A percentile compares a stretch with the other conserved stretches of the same genome.
These are phyloP conservation scores for Calocera viscosa DNA, from an alignment of 768 basidiomycete genomes.

Conservation along the genomic window DNA sequence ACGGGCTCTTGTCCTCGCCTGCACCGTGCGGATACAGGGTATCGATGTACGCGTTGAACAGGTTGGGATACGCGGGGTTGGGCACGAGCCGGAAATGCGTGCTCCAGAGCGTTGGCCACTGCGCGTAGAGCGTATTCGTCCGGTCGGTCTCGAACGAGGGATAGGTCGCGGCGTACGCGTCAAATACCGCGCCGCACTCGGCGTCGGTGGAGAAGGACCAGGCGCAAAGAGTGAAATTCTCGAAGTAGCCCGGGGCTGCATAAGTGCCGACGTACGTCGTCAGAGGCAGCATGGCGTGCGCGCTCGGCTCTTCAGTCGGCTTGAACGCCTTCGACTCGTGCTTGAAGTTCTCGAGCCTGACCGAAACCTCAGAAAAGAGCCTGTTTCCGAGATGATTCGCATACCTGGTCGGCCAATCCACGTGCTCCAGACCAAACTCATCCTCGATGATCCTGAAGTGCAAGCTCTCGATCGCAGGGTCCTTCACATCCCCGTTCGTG, in stretches of 20 bases:
- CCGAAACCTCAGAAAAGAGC: background rate
- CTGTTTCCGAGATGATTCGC: background rate
- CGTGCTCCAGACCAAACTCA: slow-evolving; percentile 10
- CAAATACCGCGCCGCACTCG: background rate
- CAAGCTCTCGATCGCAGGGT: slow-evolving; percentile 14
- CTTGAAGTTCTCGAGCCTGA: slow-evolving; percentile 22
- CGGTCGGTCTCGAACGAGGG: background rate
- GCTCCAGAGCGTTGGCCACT: background rate
- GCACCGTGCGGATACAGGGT: background rate
- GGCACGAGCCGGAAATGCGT: background rate
- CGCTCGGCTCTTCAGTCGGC: background rate
- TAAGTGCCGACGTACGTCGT: slow-evolving; percentile 31
- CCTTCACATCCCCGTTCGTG: slow-evolving; percentile 24
- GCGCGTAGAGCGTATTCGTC: background rate
- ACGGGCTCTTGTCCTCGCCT: background rate
- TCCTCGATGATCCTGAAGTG: slow-evolving; percentile 22
- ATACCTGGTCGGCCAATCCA: slow-evolving; percentile 15
- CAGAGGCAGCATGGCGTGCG: slow-evolving; percentile 11
- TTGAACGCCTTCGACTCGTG: slow-evolving; percentile 10
- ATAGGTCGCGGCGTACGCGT: background rate
- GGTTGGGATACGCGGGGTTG: background rate
- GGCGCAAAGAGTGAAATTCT: slow-evolving; percentile 30
- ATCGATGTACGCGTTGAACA: background rate
- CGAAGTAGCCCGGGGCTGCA: slow-evolving; percentile 28
- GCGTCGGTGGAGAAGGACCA: background rate